Conservation (phyloP, 345 rosid genomes). For the Eucalyptus cladocalyx region DNA sequence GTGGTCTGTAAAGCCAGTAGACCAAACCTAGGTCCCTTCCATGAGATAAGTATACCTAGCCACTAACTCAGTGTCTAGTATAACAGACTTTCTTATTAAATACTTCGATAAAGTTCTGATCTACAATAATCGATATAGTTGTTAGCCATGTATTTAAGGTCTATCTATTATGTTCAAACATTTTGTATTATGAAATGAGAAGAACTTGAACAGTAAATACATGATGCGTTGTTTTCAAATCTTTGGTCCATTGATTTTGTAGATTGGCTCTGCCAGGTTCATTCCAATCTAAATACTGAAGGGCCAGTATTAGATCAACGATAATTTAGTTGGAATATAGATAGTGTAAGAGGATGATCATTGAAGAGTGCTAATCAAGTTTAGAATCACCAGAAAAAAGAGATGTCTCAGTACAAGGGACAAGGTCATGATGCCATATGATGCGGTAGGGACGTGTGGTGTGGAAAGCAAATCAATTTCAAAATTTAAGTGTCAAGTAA, state of each 20-base stretch:
- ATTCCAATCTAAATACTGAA: neutral
- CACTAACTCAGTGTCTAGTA: too few relatives aligned
- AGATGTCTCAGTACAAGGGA: fast-evolving
- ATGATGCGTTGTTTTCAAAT: neutral
- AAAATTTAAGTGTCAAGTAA: neutral
- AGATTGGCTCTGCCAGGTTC: neutral
- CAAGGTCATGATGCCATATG: fast-evolving
- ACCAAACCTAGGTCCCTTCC: neutral
- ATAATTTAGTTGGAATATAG: neutral
- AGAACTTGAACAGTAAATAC: neutral
- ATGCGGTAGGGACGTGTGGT: fast-evolving
- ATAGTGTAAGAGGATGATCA: too few relatives aligned
- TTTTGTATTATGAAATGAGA: too few relatives aligned
- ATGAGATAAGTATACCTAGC: too few relatives aligned
- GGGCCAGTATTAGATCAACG: neutral
- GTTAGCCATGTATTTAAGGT: neutral
- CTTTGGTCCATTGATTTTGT: neutral
- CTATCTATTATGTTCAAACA: too few relatives aligned
- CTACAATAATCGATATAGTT: too few relatives aligned
- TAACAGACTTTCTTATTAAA: too few relatives aligned
- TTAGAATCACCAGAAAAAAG: neutral
- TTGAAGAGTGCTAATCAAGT: too few relatives aligned
- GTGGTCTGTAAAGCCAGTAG: neutral
- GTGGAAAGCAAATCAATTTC: neutral
- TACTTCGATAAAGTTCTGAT: too few relatives aligned